phyloP scores from a whole-genome alignment of 108 stramenopile genomes.

The Aurantiochytrium sp. region DNA sequence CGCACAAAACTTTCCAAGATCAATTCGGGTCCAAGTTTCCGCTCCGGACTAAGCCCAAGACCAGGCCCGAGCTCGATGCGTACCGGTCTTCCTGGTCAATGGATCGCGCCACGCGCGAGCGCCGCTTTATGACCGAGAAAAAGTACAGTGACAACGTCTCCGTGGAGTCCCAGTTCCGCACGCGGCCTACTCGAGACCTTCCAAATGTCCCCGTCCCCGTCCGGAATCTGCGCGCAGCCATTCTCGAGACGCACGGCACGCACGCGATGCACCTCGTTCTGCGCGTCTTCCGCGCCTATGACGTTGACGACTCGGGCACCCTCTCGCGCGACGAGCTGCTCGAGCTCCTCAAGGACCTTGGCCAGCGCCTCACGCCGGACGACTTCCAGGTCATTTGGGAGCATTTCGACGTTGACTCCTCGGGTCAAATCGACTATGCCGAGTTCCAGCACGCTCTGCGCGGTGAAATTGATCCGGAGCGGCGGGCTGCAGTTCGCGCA shows the following conservation, averaged over 20 bases:
- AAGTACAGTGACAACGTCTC: neutral
- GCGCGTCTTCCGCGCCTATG: neutral
- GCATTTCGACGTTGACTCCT: neutral
- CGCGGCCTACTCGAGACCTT: neutral
- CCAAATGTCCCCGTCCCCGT: conserved; percentile 17
- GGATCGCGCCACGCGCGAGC: neutral
- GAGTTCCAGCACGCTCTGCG: neutral
- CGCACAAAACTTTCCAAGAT: neutral
- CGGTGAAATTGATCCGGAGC: neutral
- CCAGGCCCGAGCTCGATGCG: neutral
- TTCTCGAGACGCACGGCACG: neutral
- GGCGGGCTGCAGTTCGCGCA: neutral
- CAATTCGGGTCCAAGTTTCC: neutral
- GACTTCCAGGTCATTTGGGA: neutral
- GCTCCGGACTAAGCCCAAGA: neutral
- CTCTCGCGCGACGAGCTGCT: neutral
- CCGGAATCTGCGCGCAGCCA: neutral
- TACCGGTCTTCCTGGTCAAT: neutral
- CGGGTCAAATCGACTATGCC: neutral
- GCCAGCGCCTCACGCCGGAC: neutral
- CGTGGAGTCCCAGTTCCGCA: neutral
- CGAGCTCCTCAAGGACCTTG: conserved; percentile 10
- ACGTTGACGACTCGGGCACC: neutral
- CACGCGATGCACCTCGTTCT: neutral
- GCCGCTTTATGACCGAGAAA: neutral